Evolutionary conservation across 177 flowering plant genomes (phyloP).

Genomic region (Tripterygium wilfordii): DNA sequence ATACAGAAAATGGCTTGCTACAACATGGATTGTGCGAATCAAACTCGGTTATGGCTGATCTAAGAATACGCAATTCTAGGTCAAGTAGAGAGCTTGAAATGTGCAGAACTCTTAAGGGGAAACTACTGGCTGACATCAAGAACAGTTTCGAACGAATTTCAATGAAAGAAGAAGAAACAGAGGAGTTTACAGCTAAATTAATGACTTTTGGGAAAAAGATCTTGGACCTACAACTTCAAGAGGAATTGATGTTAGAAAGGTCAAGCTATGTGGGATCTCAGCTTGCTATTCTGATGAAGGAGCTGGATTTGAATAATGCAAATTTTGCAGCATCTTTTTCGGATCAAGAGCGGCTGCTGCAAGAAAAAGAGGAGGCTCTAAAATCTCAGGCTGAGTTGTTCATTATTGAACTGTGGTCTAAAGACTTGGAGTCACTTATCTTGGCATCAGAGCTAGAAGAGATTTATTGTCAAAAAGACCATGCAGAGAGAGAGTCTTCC

Average conservation of each 20-base stretch:
- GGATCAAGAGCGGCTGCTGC: constrained; percentile 51
- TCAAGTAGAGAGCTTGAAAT: constrained; percentile 68
- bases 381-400: constrained; percentile 37
- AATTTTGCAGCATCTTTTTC: constrained; percentile 28
- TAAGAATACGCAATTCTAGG: constrained; percentile 61
- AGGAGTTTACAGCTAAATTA: constrained; percentile 45
- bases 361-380: constrained; percentile 42
- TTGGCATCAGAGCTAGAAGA: constrained; percentile 49
- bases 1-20: constrained; percentile 87
- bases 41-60: constrained; percentile 47
- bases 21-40: constrained; percentile 73
- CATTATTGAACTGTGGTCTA: constrained; percentile 29
- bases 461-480: constrained; percentile 26
- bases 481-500: constrained; percentile 20
- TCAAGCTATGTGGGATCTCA: constrained; percentile 70
- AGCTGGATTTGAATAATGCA: constrained; percentile 48
- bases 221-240: constrained; percentile 64
- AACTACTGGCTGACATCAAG: constrained; percentile 73
- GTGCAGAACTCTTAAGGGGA: constrained; percentile 66
- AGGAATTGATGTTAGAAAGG: constrained; percentile 75
- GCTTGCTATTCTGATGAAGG: constrained; percentile 60
- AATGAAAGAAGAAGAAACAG: constrained; percentile 68
- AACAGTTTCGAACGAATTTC: constrained; percentile 62
- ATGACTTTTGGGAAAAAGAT: constrained; percentile 61
- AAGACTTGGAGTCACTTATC: constrained; percentile 55